A percentile compares a stretch with the other conserved stretches of the same genome.
Conservation (phyloP, 495 filamentous ascomycete genomes). For the Saxophila tyrrhenica region DNA sequence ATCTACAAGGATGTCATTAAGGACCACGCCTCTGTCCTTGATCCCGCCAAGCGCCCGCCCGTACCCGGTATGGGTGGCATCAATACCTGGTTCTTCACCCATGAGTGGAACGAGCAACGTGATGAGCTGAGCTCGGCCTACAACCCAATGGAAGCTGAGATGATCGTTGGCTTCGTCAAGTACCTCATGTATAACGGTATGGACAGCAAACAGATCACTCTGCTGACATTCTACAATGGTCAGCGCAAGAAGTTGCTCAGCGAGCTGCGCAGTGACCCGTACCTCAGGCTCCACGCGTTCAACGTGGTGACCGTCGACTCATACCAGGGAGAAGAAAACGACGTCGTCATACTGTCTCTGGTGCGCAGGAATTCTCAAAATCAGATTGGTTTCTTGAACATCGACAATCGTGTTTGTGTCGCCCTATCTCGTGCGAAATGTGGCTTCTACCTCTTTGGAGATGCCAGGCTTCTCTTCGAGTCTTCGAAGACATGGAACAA, state of each 20-base stretch:
- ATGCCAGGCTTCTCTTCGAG: slow-evolving; percentile 44
- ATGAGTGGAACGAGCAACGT: slow-evolving; percentile 52
- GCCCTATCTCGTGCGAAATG: slow-evolving; percentile 75
- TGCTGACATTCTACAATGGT: slow-evolving; percentile 83
- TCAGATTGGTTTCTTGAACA: slow-evolving; percentile 58
- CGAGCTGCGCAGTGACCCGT: slow-evolving; percentile 38
- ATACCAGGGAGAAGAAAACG: slow-evolving; percentile 93
- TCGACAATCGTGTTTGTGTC: slow-evolving; percentile 74
- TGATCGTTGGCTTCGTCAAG: slow-evolving; percentile 61
- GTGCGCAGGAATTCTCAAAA: slow-evolving; percentile 55
- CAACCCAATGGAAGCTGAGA: slow-evolving; percentile 65
- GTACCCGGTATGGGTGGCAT: slow-evolving; percentile 70
- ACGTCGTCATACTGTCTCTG: slow-evolving; percentile 70
- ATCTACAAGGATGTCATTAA: slow-evolving; percentile 55
- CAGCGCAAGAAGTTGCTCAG: slow-evolving; percentile 57
- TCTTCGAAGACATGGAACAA: slow-evolving; percentile 28
- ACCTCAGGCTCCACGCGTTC: slow-evolving; percentile 44
- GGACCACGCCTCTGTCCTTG: slow-evolving; percentile 58
- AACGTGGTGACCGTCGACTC: slow-evolving; percentile 82
- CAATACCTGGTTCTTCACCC: slow-evolving; percentile 61
- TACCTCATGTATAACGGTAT: slow-evolving; percentile 63
- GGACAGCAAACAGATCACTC: slow-evolving; percentile 51
- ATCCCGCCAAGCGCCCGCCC: slow-evolving; percentile 37
- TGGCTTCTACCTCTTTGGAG: slow-evolving; percentile 84
- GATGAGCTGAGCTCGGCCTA: slow-evolving; percentile 57